These are phyloP conservation scores for Gnomoniopsis sp. DNA, from an alignment of 2,329 filamentous ascomycete genomes.

Conservation along the genomic window DNA sequence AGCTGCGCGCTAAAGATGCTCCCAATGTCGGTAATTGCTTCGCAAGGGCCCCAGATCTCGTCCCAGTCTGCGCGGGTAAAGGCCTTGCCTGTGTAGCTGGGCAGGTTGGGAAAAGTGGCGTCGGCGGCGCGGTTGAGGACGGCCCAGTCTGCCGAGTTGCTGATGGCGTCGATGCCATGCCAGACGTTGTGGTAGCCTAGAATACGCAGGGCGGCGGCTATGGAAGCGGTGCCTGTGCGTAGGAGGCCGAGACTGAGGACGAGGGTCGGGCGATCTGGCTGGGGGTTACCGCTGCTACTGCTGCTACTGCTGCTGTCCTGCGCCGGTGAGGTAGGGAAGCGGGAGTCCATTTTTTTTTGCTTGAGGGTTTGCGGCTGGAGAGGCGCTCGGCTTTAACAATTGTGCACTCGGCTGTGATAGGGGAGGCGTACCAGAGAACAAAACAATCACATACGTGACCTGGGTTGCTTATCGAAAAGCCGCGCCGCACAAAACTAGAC, in stretches of 20 bases:
- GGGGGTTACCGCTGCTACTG: too few relatives aligned
- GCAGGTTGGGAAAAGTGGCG: constrained; percentile 7
- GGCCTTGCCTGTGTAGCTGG: constrained; percentile 2
- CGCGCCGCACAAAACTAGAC: too few relatives aligned
- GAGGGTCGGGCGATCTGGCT: neutral
- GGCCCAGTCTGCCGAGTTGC: constrained; percentile 2
- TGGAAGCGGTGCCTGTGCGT: constrained; percentile 9
- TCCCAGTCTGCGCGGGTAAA: constrained; percentile 18
- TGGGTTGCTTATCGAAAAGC: too few relatives aligned
- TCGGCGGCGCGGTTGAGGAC: constrained; percentile 8
- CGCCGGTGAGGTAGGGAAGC: neutral
- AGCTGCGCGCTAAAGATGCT: constrained; percentile 16
- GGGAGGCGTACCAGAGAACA: too few relatives aligned
- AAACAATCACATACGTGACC: too few relatives aligned
- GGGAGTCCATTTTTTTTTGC: too few relatives aligned
- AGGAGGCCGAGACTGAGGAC: constrained; percentile 13
- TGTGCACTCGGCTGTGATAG: too few relatives aligned
- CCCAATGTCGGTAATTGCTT: constrained; percentile 20
- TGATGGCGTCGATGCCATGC: neutral
- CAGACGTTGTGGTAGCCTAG: constrained; percentile 6
- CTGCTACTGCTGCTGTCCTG: neutral
- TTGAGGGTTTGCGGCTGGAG: too few relatives aligned
- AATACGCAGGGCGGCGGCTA: constrained; percentile 1
- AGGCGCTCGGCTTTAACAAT: too few relatives aligned
- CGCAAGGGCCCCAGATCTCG: constrained; percentile 16